phyloP scores from a whole-genome alignment of 2,329 filamentous ascomycete genomes.

The Orbilia javanica region DNA sequence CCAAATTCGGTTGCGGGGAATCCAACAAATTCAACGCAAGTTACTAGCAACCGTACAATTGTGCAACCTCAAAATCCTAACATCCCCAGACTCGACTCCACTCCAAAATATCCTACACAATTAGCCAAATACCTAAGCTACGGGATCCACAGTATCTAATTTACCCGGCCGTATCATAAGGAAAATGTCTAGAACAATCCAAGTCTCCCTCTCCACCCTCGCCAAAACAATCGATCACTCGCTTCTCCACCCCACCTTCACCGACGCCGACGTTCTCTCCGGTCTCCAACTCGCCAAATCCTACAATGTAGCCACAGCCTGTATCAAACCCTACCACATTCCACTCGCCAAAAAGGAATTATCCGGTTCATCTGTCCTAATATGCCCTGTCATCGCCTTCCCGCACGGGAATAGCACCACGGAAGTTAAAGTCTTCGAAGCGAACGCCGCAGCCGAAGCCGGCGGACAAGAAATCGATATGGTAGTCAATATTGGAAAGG shows the following conservation, averaged over 20 bases:
- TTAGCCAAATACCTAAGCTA: not conserved
- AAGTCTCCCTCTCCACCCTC: constrained; percentile 62
- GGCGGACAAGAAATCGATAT: constrained; percentile 73
- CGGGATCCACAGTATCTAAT: constrained; percentile 27
- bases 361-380: constrained; percentile 67
- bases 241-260: constrained; percentile 74
- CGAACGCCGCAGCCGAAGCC: constrained; percentile 67
- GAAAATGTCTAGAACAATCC: constrained; percentile 39
- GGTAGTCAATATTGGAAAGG: constrained; percentile 74
- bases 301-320: constrained; percentile 71
- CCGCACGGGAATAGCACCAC: constrained; percentile 73
- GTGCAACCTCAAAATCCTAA: not conserved
- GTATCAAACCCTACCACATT: constrained; percentile 72
- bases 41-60: not conserved
- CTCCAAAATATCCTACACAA: not conserved
- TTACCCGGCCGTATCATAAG: constrained; percentile 60
- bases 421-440: constrained; percentile 71
- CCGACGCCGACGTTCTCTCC: constrained; percentile 69
- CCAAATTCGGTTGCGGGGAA: constrained; percentile 24
- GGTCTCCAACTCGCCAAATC: constrained; percentile 69
- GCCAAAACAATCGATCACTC: constrained; percentile 74
- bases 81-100: too few relatives aligned
- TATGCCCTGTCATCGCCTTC: constrained; percentile 74
- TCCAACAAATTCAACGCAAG: constrained; percentile 53
- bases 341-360: constrained; percentile 69